Conservation (phyloP, 257 asterid genomes). For the Scutellaria barbata region DNA sequence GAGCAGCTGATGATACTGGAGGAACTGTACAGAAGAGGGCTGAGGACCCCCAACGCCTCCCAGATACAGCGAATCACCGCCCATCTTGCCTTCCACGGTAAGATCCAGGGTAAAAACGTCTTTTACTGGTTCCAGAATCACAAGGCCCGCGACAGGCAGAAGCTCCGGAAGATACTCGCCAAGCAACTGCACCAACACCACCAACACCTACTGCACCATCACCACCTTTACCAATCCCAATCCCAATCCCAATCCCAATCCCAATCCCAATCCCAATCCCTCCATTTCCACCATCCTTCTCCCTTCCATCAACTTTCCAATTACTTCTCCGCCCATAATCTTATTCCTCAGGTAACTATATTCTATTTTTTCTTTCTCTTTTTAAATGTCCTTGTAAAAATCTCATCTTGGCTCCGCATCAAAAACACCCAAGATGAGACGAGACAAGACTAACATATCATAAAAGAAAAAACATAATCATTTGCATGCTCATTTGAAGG, state of each 20-base stretch:
- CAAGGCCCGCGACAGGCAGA: slow-evolving; percentile 86
- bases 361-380: not conserved
- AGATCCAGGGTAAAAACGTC: slow-evolving; percentile 79
- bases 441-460: no score
- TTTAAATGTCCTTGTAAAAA: no score
- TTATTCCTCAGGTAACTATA: slow-evolving; percentile 35
- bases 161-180: slow-evolving; percentile 61
- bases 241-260: not conserved
- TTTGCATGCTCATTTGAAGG: not conserved
- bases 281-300: slow-evolving; percentile 7
- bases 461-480: not conserved
- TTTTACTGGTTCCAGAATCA: slow-evolving; percentile 92
- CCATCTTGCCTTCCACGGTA: slow-evolving; percentile 68
- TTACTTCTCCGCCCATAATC: slow-evolving; percentile 18
- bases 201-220: not conserved
- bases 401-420: no score
- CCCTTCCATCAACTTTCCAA: slow-evolving; percentile 28
- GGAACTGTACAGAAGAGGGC: slow-evolving; percentile 69
- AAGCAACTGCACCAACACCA: slow-evolving; percentile 37
- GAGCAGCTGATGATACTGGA: slow-evolving; percentile 82
- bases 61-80: slow-evolving; percentile 78
- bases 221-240: not conserved
- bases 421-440: no score
- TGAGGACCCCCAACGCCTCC: slow-evolving; percentile 66
- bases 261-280: not conserved